A percentile compares a stretch with the other conserved stretches of the same genome.
phyloP scores from a whole-genome alignment of 73 alveolate species.

The Uronychia binucleata region DNA sequence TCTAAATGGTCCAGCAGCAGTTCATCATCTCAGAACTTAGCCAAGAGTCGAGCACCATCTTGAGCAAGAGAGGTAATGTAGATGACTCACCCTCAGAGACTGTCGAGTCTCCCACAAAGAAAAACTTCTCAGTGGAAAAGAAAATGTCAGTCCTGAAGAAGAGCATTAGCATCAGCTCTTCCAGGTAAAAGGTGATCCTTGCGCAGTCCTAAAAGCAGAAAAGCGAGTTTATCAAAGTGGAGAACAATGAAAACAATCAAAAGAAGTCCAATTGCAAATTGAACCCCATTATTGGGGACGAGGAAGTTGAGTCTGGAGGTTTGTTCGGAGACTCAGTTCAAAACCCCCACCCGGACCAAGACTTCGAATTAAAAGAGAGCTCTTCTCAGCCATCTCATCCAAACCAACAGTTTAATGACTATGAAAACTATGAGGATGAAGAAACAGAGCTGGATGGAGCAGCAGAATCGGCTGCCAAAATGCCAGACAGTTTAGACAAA shows the following conservation, averaged over 20 bases:
- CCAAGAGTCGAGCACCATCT: constrained; percentile 4
- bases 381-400: background rate
- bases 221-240: too few relatives aligned
- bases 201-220: too few relatives aligned
- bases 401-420: background rate
- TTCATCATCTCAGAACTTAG: constrained; percentile 59
- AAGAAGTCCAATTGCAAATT: too few relatives aligned
- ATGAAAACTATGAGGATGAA: background rate
- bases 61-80: background rate
- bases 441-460: background rate
- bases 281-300: too few relatives aligned
- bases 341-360: background rate
- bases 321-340: too few relatives aligned
- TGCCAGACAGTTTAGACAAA: background rate
- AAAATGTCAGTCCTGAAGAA: too few relatives aligned
- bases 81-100: background rate
- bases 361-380: background rate
- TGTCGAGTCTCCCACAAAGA: background rate
- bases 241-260: too few relatives aligned
- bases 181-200: too few relatives aligned
- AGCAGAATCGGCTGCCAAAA: background rate
- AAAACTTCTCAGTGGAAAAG: background rate
- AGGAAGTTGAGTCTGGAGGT: too few relatives aligned
- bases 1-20: constrained; percentile 76
- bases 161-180: too few relatives aligned